Evolutionary conservation across 2,329 filamentous ascomycete species (phyloP).

Genomic region (Coniella vitis): DNA sequence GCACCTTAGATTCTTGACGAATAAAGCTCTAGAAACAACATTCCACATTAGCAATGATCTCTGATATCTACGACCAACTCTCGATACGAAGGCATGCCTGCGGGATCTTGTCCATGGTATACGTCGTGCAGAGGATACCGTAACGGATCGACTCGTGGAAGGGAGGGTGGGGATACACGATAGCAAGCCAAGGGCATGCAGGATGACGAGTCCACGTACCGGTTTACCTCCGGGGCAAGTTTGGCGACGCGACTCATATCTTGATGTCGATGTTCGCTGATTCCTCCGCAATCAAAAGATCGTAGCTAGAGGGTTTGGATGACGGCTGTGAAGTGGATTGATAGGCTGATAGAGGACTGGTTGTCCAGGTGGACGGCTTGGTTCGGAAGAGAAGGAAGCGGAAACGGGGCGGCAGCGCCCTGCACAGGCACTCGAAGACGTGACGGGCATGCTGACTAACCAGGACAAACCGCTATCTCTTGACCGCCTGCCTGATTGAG

Average conservation of each 20-base stretch:
- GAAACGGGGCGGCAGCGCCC: slow-evolving; percentile 1
- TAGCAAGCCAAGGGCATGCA: neutral
- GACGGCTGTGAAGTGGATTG: slow-evolving; percentile 1
- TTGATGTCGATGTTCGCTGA: slow-evolving; percentile 39
- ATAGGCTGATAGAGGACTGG: slow-evolving; percentile 1
- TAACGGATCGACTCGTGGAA: neutral
- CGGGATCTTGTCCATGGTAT: neutral
- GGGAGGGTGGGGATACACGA: slow-evolving; percentile 5
- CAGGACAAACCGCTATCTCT: neutral
- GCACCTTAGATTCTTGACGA: slow-evolving; percentile 99
- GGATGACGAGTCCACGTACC: slow-evolving; percentile 50
- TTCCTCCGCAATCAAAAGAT: slow-evolving; percentile 12
- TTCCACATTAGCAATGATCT: slow-evolving; percentile 21
- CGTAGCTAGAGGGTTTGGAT: slow-evolving; percentile 3
- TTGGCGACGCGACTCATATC: slow-evolving; percentile 95
- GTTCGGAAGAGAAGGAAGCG: slow-evolving; percentile 11
- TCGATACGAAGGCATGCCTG: neutral
- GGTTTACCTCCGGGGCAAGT: slow-evolving; percentile 99
- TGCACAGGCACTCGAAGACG: neutral
- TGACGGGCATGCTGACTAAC: neutral
- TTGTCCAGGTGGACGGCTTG: slow-evolving; percentile 13
- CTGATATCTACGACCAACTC: neutral
- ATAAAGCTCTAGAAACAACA: slow-evolving; percentile 71
- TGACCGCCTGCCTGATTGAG: neutral
- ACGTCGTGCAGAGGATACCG: neutral